These are phyloP conservation scores for Scortechinia acanthostroma DNA, from an alignment of 2,329 filamentous ascomycete species.

Conservation along the genomic window DNA sequence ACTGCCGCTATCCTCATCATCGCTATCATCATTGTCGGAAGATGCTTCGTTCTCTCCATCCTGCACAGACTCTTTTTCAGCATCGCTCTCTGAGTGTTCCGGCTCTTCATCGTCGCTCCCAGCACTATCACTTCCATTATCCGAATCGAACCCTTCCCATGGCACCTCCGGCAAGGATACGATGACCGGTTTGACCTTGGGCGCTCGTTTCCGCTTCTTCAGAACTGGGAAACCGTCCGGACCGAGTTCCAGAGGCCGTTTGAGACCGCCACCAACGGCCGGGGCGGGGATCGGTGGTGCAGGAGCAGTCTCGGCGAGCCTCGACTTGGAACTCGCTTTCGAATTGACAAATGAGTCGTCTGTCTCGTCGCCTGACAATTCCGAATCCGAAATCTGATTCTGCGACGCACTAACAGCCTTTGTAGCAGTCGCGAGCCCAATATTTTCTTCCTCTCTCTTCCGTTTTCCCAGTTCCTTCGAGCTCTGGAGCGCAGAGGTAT, in stretches of 20 bases:
- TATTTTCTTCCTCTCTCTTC: conserved; percentile 31
- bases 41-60: neutral
- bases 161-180: conserved; percentile 13
- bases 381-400: neutral
- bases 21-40: conserved; percentile 8
- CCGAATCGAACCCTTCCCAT: conserved; percentile 44
- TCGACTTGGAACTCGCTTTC: neutral
- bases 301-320: neutral
- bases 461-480: conserved; percentile 69
- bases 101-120: neutral
- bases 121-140: conserved; percentile 21
- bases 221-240: neutral
- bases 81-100: neutral
- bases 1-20: conserved; percentile 17
- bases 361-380: neutral
- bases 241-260: neutral
- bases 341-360: neutral
- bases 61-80: no score
- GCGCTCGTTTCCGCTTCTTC: conserved; percentile 36
- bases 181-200: conserved; percentile 4
- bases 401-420: no score
- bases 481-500: conserved; percentile 75
- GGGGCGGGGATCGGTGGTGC: neutral
- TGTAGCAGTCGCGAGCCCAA: neutral
- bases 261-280: neutral